These are phyloP conservation scores for Fraxinus greggii DNA, from an alignment of 305 asterid genomes.

Conservation along the genomic window DNA sequence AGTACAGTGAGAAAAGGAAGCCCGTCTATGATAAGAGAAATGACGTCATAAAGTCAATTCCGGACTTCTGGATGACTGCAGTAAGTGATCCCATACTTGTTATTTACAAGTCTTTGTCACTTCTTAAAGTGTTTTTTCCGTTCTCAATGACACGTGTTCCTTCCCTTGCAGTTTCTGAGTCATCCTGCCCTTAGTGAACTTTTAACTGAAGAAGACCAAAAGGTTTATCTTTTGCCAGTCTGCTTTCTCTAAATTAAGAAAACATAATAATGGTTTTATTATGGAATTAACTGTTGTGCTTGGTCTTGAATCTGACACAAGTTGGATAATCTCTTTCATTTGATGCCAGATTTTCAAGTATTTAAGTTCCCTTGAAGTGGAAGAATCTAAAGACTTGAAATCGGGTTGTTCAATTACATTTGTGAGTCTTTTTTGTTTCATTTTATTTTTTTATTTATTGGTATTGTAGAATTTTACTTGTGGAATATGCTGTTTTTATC, in stretches of 20 bases:
- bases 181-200: slow-evolving; percentile 16
- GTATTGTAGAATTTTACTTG: background rate
- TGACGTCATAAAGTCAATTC: slow-evolving; percentile 5
- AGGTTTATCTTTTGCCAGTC: slow-evolving; percentile 8
- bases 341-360: slow-evolving; percentile 16
- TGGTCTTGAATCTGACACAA: background rate
- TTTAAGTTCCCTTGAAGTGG: slow-evolving; percentile 17
- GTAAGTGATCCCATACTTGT: slow-evolving; percentile 1
- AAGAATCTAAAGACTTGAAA: slow-evolving; percentile 18
- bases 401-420: slow-evolving; percentile 19
- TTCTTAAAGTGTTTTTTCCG: background rate
- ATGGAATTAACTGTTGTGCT: background rate
- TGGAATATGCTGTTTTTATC: background rate
- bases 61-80: slow-evolving; percentile 19
- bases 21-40: slow-evolving; percentile 18
- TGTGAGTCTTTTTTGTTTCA: slow-evolving; percentile 1
- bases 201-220: slow-evolving; percentile 15
- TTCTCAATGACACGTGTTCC: background rate
- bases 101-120: background rate
- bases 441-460: background rate
- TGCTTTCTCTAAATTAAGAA: background rate
- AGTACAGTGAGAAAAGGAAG: slow-evolving; percentile 11
- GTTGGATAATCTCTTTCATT: background rate
- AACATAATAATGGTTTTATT: background rate
- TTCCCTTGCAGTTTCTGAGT: slow-evolving; percentile 17